phyloP scores from a whole-genome alignment of 345 rosid genomes.

The Melastoma malabathricum region DNA sequence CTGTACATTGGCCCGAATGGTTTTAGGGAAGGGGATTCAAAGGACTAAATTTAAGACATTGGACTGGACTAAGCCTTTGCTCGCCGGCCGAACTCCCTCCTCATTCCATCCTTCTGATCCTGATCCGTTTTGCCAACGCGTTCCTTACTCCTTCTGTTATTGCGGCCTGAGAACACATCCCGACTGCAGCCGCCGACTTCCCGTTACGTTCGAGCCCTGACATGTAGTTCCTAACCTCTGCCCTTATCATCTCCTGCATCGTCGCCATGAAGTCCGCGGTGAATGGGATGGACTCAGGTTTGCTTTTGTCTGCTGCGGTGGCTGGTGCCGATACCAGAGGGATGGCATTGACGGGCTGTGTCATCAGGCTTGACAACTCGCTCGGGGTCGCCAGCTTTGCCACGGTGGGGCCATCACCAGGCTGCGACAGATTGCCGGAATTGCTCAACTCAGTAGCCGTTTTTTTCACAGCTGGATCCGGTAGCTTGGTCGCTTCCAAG shows the following conservation, averaged over 20 bases:
- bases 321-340: constrained; percentile 14
- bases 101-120: too few species aligned
- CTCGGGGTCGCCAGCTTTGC: neutral
- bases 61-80: too few species aligned
- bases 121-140: too few species aligned
- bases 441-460: constrained; percentile 7
- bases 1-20: too few species aligned
- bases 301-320: constrained; percentile 1
- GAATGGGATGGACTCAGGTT: constrained; percentile 11
- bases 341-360: constrained; percentile 11
- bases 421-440: constrained; percentile 5
- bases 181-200: too few species aligned
- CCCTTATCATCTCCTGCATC: constrained; percentile 36
- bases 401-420: constrained; percentile 4
- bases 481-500: constrained; percentile 5
- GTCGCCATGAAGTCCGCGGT: constrained; percentile 23
- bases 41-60: too few species aligned
- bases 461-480: too few species aligned
- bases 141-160: too few species aligned
- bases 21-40: too few species aligned
- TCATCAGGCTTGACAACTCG: too few species aligned
- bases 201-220: constrained; percentile 17
- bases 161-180: too few species aligned
- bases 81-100: too few species aligned
- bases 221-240: constrained; percentile 40